Evolutionary conservation across 371 early-diverging fungal genomes (phyloP).

Genomic region (Mortierella sp.): DNA sequence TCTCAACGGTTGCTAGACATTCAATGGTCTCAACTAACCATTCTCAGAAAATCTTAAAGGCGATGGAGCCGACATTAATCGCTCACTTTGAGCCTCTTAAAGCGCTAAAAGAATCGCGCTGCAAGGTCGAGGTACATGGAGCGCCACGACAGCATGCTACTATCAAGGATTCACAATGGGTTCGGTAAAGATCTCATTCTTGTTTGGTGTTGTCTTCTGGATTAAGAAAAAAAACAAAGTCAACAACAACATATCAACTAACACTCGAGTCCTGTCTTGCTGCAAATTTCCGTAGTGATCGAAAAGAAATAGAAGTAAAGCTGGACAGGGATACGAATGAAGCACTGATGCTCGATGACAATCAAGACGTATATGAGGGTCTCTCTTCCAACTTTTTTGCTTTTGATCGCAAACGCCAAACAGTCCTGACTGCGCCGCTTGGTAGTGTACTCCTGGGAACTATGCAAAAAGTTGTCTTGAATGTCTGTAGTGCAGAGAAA

Average conservation of each 20-base stretch:
- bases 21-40: background rate
- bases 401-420: slow-evolving; percentile 44
- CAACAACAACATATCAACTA: too few relatives aligned
- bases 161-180: slow-evolving; percentile 77
- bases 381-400: slow-evolving; percentile 75
- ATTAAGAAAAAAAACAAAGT: too few relatives aligned
- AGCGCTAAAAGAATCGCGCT: slow-evolving; percentile 40
- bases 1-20: background rate
- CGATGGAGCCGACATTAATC: slow-evolving; percentile 57
- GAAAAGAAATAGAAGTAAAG: slow-evolving; percentile 47
- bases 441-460: slow-evolving; percentile 72
- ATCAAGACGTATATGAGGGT: slow-evolving; percentile 70
- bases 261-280: background rate
- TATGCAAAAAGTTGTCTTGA: slow-evolving; percentile 55
- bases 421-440: slow-evolving; percentile 66
- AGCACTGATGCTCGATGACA: slow-evolving; percentile 64
- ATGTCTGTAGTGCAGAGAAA: slow-evolving; percentile 61
- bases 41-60: slow-evolving; percentile 32
- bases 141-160: slow-evolving; percentile 61
- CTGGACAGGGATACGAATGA: slow-evolving; percentile 66
- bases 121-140: slow-evolving; percentile 63
- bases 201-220: background rate
- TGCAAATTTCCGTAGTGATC: slow-evolving; percentile 20
- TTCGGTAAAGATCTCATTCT: slow-evolving; percentile 62
- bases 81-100: slow-evolving; percentile 60